These are phyloP conservation scores for Trichomonas vaginalis DNA, from an alignment of 208 protist genomes.

Conservation along the genomic window DNA sequence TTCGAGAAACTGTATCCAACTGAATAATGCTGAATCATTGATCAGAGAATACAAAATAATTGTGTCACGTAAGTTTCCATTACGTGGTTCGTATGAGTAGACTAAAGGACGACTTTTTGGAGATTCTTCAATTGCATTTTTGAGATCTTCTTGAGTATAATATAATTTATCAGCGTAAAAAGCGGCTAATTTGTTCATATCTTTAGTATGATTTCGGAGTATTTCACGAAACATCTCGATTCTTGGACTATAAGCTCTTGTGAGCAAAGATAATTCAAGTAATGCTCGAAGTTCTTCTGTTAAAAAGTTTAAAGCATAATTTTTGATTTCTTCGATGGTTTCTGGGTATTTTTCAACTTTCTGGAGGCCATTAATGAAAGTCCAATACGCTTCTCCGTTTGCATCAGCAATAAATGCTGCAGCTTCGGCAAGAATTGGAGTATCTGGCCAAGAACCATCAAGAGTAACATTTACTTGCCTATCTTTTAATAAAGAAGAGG, in stretches of 20 bases:
- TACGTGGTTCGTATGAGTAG: background rate
- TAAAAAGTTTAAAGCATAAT: background rate
- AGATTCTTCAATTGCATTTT: background rate
- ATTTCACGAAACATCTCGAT: background rate
- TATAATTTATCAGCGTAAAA: background rate
- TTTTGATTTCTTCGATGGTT: background rate
- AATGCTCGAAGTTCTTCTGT: background rate
- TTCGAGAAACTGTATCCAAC: background rate
- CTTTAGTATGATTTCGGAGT: background rate
- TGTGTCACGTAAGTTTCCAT: background rate
- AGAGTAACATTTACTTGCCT: background rate
- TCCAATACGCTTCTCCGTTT: slow-evolving; percentile 12
- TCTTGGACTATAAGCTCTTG: background rate
- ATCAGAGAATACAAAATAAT: background rate
- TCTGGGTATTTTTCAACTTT: background rate
- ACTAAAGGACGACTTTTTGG: background rate
- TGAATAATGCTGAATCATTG: background rate
- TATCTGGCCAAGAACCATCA: background rate
- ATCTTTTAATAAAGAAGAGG: background rate
- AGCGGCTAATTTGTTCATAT: background rate
- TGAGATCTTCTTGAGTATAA: background rate
- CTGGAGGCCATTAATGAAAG: background rate
- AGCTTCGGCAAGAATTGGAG: background rate
- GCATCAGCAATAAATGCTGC: background rate
- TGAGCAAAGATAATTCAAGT: background rate